A percentile compares a stretch with the other conserved stretches of the same genome.
Conservation (phyloP, 2,329 filamentous ascomycete species). For the Hymenoscyphus occultus region DNA sequence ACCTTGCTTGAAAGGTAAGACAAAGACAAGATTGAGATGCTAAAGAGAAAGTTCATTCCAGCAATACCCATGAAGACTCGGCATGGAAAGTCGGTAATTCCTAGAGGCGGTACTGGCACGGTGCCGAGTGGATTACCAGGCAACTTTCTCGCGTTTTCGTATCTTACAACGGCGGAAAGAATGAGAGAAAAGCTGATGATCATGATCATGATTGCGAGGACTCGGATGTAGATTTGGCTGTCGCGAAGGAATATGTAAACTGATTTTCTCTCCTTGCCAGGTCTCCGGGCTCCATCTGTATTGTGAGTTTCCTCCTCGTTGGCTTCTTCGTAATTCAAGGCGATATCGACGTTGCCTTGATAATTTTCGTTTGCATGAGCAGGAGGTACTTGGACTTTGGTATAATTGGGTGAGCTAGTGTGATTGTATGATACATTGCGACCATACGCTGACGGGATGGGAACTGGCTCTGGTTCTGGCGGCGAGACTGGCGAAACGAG, state of each 20-base stretch:
- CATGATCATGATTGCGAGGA: conserved; percentile 22
- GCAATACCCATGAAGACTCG: conserved; percentile 19
- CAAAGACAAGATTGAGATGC: conserved; percentile 16
- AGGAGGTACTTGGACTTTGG: background rate
- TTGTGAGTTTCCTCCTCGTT: background rate
- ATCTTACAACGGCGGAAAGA: conserved; percentile 21
- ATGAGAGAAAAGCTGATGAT: conserved; percentile 22
- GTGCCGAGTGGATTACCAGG: conserved; percentile 16
- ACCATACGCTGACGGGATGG: conserved; percentile 17
- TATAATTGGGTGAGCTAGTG: background rate
- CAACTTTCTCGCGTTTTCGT: conserved; percentile 18
- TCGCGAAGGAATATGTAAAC: conserved; percentile 12
- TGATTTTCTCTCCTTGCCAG: conserved; percentile 3
- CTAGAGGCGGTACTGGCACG: conserved; percentile 12
- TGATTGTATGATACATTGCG: conserved; percentile 19
- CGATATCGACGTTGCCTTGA: background rate
- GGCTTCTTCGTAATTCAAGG: background rate
- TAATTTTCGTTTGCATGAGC: background rate
- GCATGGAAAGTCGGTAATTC: conserved; percentile 24
- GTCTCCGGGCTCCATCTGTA: background rate
- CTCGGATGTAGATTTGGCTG: conserved; percentile 18
- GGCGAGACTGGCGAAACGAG: background rate
- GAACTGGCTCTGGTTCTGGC: conserved; percentile 7
- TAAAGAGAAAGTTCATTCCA: conserved; percentile 21
- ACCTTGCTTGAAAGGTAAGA: conserved; percentile 25